Base-by-base conservation (phyloP, 164 flowering plant genomes). In the Santalum album region DNA sequence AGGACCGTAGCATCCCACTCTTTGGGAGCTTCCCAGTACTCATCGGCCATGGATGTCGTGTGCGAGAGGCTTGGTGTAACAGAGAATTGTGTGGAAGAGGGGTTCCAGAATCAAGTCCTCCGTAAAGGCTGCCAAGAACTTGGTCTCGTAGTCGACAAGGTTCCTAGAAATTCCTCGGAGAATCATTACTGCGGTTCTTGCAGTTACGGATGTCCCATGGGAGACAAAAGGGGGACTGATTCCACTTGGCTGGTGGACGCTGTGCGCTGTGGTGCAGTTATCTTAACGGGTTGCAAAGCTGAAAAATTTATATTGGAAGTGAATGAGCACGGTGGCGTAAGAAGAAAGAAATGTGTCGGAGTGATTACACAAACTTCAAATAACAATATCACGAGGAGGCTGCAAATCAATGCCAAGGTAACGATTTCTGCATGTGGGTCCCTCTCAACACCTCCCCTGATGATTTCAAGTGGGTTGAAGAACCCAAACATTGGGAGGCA, bases 221-320 rank as follows among this genome's bases (percentile, higher is more conserved):
- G 95, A 32, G 79, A 84, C 15, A 87, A 87, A 54, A 60, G 66
- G 47, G 89, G 95, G 48, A 75, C 87, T 17, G 79, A 80, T 57
- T 25, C 66, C 3, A 87, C 91, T 4, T 87, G 95, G 95, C 72
- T 87, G 36, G 86, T 80, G 2, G 91, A 87, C 70, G 85, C 90
- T 11, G 88, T 84, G 25, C 48, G 66, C 14, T 53, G 44, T 40
- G 87, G 83, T 18, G 87, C 95, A 27, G 86, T 86, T 53, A 77
- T 86, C 53, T n/a, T 83, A 56, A 79, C 82, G 11, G 82, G 84
- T 24, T 75, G 87, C 62, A 79, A 78, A 68, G 95, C 90, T 16
- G 77, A 78, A 70, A 81, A 60, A 45, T 65, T 86, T 32, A 63
- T 83, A 7, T 39, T 83, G n/a, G 77, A 67, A 34, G 50, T 5